phyloP scores from a whole-genome alignment of 164 flowering plant genomes.

The Cinnamomum chago region DNA sequence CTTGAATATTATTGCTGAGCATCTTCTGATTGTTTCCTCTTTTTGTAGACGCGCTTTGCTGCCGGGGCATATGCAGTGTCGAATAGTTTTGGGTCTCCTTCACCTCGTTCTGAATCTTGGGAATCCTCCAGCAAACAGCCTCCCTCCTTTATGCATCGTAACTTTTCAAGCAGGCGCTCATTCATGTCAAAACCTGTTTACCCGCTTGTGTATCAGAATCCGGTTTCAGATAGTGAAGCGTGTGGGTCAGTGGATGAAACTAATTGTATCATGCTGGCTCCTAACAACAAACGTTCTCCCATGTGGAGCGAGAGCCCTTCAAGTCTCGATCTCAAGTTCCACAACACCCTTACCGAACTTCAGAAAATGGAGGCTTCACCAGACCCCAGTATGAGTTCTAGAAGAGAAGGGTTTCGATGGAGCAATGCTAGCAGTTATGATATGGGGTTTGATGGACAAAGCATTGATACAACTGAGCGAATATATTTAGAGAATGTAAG shows the following conservation, averaged over 20 bases:
- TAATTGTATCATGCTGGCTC: conserved; percentile 24
- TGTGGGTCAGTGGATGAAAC: conserved; percentile 19
- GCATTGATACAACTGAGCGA: conserved; percentile 26
- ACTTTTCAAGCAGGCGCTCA: conserved; percentile 31
- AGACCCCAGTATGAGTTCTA: conserved; percentile 33
- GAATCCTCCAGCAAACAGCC: conserved; percentile 32
- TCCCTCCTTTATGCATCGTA: conserved; percentile 16
- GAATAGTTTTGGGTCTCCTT: conserved; percentile 31
- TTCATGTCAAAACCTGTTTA: conserved; percentile 42
- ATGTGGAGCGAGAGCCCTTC: conserved; percentile 26
- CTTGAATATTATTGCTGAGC: neutral
- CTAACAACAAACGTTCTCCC: conserved; percentile 22
- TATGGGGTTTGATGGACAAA: conserved; percentile 35
- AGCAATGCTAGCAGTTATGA: conserved; percentile 45
- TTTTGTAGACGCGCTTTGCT: conserved; percentile 27
- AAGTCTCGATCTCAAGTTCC: conserved; percentile 28
- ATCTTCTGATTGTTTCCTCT: conserved; percentile 1
- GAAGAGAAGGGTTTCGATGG: conserved; percentile 46
- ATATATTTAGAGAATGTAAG: conserved; percentile 19
- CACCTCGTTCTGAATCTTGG: conserved; percentile 41
- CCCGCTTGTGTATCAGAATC: conserved; percentile 35
- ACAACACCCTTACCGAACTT: conserved; percentile 31
- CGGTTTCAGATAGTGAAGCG: conserved; percentile 35
- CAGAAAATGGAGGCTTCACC: conserved; percentile 39
- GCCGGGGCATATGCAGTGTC: conserved; percentile 24